A percentile compares a stretch with the other conserved stretches of the same genome.
phyloP scores from a whole-genome alignment of 345 rosid species.

The Eucalyptus regnans region DNA sequence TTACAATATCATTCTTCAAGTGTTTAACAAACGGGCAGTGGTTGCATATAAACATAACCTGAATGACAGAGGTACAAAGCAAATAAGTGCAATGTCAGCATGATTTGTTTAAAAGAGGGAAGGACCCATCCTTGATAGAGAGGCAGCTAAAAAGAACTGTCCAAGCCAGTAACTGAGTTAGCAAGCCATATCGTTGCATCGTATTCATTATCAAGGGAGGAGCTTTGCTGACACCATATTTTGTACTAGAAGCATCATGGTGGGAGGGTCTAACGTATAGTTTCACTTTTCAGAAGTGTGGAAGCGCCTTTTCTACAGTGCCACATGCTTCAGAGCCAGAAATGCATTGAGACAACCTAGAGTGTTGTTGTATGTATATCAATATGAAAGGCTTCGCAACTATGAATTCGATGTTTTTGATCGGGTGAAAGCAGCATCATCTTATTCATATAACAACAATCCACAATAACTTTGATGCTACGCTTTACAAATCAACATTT shows the following conservation, averaged over 20 bases:
- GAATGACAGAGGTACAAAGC: not conserved
- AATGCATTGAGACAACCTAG: not conserved
- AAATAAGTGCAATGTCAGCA: not conserved
- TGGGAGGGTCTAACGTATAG: not conserved
- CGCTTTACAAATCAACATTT: not conserved
- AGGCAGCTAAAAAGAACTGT: not conserved
- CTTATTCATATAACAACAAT: not conserved
- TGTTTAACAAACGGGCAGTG: constrained; percentile 95
- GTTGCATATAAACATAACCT: constrained; percentile 89
- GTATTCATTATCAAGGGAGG: not conserved
- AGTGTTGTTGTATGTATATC: not conserved
- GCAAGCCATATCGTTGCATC: not conserved
- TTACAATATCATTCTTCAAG: constrained; percentile 71
- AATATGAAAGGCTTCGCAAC: not conserved
- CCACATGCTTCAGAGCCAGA: not conserved
- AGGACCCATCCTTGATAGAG: not conserved
- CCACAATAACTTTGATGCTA: not conserved
- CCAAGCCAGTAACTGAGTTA: not conserved
- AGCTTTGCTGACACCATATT: not conserved
- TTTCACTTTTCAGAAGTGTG: not conserved
- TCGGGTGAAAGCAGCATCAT: not conserved
- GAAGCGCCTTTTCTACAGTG: not conserved
- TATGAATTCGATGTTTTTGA: not conserved
- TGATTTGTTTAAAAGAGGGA: not conserved
- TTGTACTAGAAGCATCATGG: not conserved